phyloP scores from a whole-genome alignment of 2,329 filamentous ascomycete species.

The Fusarium tuaranense region DNA sequence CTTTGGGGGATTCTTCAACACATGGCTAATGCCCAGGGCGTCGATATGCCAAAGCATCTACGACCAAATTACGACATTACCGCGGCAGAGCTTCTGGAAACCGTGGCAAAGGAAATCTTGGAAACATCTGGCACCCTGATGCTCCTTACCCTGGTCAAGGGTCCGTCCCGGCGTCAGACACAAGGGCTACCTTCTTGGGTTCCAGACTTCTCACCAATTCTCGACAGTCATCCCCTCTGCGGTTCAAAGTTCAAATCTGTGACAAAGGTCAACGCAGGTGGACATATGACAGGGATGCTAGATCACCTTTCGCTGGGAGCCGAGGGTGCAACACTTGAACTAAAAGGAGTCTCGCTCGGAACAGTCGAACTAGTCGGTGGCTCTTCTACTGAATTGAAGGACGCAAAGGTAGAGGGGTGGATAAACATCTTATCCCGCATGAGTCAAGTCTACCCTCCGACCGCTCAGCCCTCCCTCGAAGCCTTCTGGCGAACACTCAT shows the following conservation, averaged over 20 bases:
- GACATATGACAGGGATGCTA: not conserved
- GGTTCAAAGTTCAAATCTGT: not conserved
- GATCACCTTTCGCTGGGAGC: not conserved
- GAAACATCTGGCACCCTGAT: not conserved
- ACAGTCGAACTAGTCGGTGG: not conserved
- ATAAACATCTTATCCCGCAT: not conserved
- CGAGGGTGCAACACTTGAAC: not conserved
- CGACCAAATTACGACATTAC: not conserved
- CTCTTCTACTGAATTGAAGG: not conserved
- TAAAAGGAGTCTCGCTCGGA: not conserved
- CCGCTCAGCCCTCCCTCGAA: not conserved
- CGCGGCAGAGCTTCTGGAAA: not conserved
- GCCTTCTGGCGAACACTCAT: conserved; percentile 3
- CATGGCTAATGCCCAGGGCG: not conserved
- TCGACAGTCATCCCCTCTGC: not conserved
- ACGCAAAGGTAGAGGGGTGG: not conserved
- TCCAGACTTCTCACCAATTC: not conserved
- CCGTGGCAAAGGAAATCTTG: not conserved
- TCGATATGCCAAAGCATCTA: not conserved
- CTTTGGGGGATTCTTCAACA: not conserved
- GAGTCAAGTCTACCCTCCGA: not conserved
- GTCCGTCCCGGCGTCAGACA: not conserved
- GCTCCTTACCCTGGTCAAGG: not conserved
- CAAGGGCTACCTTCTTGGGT: not conserved
- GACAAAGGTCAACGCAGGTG: not conserved